Conservation (phyloP, 441 rosid species). For the Euphorbia schlechtendalii region DNA sequence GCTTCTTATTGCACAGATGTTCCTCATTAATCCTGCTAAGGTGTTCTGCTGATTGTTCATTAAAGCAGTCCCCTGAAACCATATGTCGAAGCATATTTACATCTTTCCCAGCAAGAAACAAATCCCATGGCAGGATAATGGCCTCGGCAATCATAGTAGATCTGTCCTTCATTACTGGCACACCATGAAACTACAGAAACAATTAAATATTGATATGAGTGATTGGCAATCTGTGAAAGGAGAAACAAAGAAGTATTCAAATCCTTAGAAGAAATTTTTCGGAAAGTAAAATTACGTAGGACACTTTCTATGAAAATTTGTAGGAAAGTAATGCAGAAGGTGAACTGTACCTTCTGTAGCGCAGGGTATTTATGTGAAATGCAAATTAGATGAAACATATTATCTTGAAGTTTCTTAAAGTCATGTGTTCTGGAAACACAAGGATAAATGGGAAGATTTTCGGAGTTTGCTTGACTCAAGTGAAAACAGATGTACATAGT, state of each 20-base stretch:
- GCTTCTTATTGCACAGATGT: constrained; percentile 45
- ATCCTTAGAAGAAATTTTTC: background rate
- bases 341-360: constrained; percentile 37
- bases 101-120: constrained; percentile 47
- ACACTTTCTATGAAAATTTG: background rate
- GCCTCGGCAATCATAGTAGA: constrained; percentile 59
- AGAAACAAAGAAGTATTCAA: background rate
- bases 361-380: constrained; percentile 65
- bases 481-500: constrained; percentile 37
- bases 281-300: background rate
- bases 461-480: constrained; percentile 31
- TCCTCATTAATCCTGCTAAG: constrained; percentile 21
- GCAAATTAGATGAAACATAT: constrained; percentile 53
- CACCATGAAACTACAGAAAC: constrained; percentile 40
- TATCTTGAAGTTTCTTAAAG: constrained; percentile 36
- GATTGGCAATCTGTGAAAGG: background rate
- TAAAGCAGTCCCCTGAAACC: constrained; percentile 17
- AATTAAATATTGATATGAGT: background rate
- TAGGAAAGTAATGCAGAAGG: background rate
- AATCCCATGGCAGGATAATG: constrained; percentile 64
- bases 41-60: constrained; percentile 8
- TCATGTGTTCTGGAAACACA: constrained; percentile 28
- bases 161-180: constrained; percentile 31
- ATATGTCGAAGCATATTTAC: constrained; percentile 24
- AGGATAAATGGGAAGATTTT: constrained; percentile 34